Percentiles rank a stretch among this genome's conserved stretches.
These are phyloP conservation scores for Fusarium sp. DNA, from an alignment of 2,329 filamentous ascomycete genomes.

Conservation along the genomic window DNA sequence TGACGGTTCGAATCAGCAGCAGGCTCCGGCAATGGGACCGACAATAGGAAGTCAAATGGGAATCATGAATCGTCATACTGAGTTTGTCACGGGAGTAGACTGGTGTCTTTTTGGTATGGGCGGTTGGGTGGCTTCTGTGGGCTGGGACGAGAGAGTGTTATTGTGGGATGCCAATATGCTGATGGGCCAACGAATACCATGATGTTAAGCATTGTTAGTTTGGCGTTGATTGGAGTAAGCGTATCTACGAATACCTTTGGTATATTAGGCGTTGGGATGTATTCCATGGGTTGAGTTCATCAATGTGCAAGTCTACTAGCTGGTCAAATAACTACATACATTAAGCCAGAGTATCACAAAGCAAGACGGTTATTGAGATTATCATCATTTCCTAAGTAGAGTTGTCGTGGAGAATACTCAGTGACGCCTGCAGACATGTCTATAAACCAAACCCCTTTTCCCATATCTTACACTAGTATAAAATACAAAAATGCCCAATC, in stretches of 20 bases:
- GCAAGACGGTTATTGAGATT: slow-evolving; percentile 2
- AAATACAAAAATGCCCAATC: slow-evolving; percentile 41
- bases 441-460: slow-evolving; percentile 39
- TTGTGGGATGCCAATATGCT: slow-evolving; percentile 85
- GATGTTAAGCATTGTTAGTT: slow-evolving; percentile 1
- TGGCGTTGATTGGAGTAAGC: slow-evolving; percentile 33
- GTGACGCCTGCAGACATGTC: slow-evolving; percentile 39
- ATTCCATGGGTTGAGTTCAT: neutral
- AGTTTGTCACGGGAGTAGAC: slow-evolving; percentile 95
- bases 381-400: slow-evolving; percentile 42
- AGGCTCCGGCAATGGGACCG: slow-evolving; percentile 48
- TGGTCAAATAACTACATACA: neutral
- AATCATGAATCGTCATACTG: slow-evolving; percentile 90
- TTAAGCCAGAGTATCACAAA: neutral
- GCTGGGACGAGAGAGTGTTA: slow-evolving; percentile 91
- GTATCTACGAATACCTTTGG: neutral
- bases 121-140: slow-evolving; percentile 93
- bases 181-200: slow-evolving; percentile 44
- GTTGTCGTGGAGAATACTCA: slow-evolving; percentile 36
- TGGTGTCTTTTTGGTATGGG: slow-evolving; percentile 97
- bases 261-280: neutral
- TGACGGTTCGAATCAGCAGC: slow-evolving; percentile 67
- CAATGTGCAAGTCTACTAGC: neutral
- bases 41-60: slow-evolving; percentile 77
- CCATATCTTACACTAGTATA: slow-evolving; percentile 38